Evolutionary conservation across 352 stramenopile species (phyloP).

Genomic region (Globisporangium uncinulatum): DNA sequence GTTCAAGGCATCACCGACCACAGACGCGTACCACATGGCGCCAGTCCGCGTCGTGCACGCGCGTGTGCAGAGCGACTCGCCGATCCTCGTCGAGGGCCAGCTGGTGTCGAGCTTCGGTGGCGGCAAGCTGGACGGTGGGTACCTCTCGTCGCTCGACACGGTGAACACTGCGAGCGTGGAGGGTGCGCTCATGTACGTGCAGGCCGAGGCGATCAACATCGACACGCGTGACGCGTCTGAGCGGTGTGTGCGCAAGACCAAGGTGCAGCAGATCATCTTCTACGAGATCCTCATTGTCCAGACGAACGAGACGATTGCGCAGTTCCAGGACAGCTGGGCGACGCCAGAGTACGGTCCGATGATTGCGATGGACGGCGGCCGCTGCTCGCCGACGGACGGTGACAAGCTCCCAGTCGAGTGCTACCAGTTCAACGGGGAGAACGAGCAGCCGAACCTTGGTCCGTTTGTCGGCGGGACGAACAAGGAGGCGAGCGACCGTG

Average conservation of each 20-base stretch:
- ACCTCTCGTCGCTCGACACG: conserved; percentile 60
- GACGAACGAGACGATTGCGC: conserved; percentile 69
- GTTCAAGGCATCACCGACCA: neutral
- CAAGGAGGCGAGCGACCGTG: conserved; percentile 29
- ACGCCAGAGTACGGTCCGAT: conserved; percentile 62
- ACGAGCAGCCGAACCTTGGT: conserved; percentile 51
- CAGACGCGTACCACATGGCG: conserved; percentile 52
- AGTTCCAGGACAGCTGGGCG: conserved; percentile 50
- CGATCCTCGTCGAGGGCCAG: conserved; percentile 36
- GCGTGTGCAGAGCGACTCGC: conserved; percentile 62
- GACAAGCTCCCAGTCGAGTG: conserved; percentile 47
- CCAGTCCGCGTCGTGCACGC: conserved; percentile 57
- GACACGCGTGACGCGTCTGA: conserved; percentile 39
- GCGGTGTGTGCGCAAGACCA: conserved; percentile 54
- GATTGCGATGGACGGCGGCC: conserved; percentile 56
- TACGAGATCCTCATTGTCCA: conserved; percentile 70
- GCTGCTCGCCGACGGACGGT: conserved; percentile 38
- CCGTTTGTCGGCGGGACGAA: conserved; percentile 48
- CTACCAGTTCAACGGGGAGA: conserved; percentile 60
- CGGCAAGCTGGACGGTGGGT: conserved; percentile 36
- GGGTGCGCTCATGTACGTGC: conserved; percentile 84
- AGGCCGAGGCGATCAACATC: conserved; percentile 83
- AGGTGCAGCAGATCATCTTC: conserved; percentile 64
- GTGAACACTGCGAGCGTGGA: conserved; percentile 80
- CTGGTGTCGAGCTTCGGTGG: conserved; percentile 59